Evolutionary conservation across 352 stramenopile genomes (phyloP), one percentile per base, ranked within the genome.

Genomic region (Thalassiosira mediterranea): DNA sequence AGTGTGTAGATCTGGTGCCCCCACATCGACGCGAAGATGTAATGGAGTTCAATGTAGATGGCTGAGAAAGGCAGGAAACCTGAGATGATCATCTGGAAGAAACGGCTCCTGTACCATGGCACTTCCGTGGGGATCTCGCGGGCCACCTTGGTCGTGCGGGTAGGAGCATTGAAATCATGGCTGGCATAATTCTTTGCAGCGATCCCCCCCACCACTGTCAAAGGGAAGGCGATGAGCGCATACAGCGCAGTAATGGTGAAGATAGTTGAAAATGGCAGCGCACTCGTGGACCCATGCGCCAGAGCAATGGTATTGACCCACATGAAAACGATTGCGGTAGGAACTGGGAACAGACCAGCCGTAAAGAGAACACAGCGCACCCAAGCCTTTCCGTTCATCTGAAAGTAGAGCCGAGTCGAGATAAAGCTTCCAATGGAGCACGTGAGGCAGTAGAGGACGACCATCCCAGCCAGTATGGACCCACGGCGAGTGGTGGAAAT

Each of bases 11-110:
- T 97, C 67, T 95, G 88, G 88, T 99, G 95, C 48, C 99, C 83
- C 97, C 97, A 99, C 32, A 99, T 86, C 51, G 97, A 96, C 66
- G 93, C 97, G 96, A 99, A 98, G 85, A 99, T 99, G 90, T 99
- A 99, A 84, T 98, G 99, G 21, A 99, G 93, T 82, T 99, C 98
- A 73, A 99, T 98, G 85, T 98, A 99, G 40, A 99, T 96, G 4
- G 96, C 97, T 37, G 97, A 97, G 80, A 99, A 99, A 13, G 98
- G 97, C 19, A 99, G 84, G 44, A 99, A 95, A 53, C 97, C 97
- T 44, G 97, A 97, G 4, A 99, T 87, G n/a, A 98, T 75, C 69
- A 98, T 97, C 61, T 93, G 97, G 75, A 98, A 94, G 15, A 90
- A 89, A 21, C 96, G 95, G 64, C 93, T 91, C 32, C 98, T 91